Evolutionary conservation across 768 basidiomycete species (phyloP).

Genomic region (Coprinopsis sp.): DNA sequence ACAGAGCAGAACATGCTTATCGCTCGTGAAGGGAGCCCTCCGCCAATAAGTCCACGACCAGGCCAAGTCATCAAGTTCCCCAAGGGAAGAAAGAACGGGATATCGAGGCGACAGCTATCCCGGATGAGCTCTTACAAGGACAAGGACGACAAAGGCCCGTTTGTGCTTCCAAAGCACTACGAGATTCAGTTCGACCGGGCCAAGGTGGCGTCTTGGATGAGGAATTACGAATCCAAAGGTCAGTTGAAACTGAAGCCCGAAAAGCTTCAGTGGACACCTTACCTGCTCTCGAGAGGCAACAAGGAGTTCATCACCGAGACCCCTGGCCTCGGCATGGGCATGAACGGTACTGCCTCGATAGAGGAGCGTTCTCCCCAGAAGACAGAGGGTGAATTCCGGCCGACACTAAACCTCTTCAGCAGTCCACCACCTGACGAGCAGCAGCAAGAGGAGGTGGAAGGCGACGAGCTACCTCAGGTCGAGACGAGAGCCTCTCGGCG

Average conservation of each 20-base stretch:
- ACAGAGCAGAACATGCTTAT: constrained; percentile 71
- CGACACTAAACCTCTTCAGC: constrained; percentile 7
- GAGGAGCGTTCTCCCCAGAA: background rate
- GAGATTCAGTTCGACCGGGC: constrained; percentile 69
- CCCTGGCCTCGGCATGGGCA: background rate
- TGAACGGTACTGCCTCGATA: constrained; percentile 1
- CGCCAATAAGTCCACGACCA: constrained; percentile 59
- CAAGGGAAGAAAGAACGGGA: constrained; percentile 62
- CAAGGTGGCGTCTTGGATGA: constrained; percentile 60
- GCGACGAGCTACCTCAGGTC: constrained; percentile 12
- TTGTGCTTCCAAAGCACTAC: constrained; percentile 66
- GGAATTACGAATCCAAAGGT: constrained; percentile 71
- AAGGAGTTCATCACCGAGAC: constrained; percentile 19
- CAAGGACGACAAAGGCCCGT: constrained; percentile 43
- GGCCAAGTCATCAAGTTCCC: constrained; percentile 75
- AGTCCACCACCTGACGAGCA: constrained; percentile 11
- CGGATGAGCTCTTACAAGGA: constrained; percentile 45
- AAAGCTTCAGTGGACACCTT: constrained; percentile 92
- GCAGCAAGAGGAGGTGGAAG: constrained; percentile 19
- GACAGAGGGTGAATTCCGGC: background rate
- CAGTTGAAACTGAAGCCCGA: constrained; percentile 75
- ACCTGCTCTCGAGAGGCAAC: constrained; percentile 55
- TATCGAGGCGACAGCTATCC: constrained; percentile 61
- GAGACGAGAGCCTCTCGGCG: constrained; percentile 5
- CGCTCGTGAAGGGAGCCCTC: constrained; percentile 43